phyloP scores from a whole-genome alignment of 257 asterid genomes.

The Jaltomata sinuosa region DNA sequence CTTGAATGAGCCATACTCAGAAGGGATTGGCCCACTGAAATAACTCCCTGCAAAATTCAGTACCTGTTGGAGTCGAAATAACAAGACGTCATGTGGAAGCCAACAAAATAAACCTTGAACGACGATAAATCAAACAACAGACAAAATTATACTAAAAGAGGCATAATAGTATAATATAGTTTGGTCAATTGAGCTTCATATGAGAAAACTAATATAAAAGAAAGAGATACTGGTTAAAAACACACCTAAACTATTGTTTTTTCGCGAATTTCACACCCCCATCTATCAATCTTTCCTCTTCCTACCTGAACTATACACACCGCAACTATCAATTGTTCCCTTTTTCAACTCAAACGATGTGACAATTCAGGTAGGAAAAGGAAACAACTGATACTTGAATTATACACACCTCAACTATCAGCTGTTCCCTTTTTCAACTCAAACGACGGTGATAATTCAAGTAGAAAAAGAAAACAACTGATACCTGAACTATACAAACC shows the following conservation, averaged over 20 bases:
- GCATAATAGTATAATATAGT: neutral
- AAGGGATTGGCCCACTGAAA: conserved; percentile 78
- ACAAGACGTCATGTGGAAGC: neutral
- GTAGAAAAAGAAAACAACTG: too few relatives aligned
- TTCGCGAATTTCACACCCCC: neutral
- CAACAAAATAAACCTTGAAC: neutral
- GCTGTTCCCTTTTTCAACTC: neutral
- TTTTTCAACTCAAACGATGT: too few relatives aligned
- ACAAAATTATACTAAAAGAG: neutral
- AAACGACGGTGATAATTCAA: too few relatives aligned
- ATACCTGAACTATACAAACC: too few relatives aligned
- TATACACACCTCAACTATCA: too few relatives aligned
- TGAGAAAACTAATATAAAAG: neutral
- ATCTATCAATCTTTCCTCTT: too few relatives aligned
- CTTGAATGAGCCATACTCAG: conserved; percentile 63
- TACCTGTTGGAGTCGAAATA: conserved; percentile 6
- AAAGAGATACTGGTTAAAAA: neutral
- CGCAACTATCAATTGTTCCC: too few relatives aligned
- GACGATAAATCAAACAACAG: neutral
- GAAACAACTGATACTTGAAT: too few relatives aligned
- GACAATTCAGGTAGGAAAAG: too few relatives aligned
- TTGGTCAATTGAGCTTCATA: neutral
- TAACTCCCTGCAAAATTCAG: conserved; percentile 96
- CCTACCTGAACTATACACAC: too few relatives aligned
- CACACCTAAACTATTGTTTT: neutral